Conservation (phyloP, 805 yeast genomes). For the Ogataea trehaloabstinens region DNA sequence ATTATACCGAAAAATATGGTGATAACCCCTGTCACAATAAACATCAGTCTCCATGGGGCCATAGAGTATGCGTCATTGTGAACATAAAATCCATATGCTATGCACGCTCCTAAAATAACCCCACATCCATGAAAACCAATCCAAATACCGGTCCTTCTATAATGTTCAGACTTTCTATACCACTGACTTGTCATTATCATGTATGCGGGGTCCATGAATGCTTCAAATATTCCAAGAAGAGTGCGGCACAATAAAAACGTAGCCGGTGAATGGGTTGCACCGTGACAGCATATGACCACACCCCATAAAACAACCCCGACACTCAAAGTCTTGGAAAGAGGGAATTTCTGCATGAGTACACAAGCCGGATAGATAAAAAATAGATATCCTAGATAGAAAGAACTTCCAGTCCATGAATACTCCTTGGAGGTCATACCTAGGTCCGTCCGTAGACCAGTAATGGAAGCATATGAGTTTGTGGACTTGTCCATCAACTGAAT, state of each 20-base stretch:
- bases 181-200: constrained; percentile 37
- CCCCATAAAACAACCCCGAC: constrained; percentile 49
- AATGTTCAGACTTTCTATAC: constrained; percentile 31
- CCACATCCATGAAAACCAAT: constrained; percentile 43
- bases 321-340: constrained; percentile 48
- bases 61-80: constrained; percentile 42
- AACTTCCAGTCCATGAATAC: constrained; percentile 32
- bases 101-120: constrained; percentile 45
- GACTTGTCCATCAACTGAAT: constrained; percentile 61
- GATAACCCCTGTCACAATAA: constrained; percentile 56
- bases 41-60: constrained; percentile 59
- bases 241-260: constrained; percentile 46
- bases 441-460: constrained; percentile 53
- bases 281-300: no score
- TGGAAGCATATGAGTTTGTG: constrained; percentile 52
- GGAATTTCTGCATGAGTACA: constrained; percentile 45
- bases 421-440: constrained; percentile 44
- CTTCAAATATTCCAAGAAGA: constrained; percentile 44
- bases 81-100: constrained; percentile 53
- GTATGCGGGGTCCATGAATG: constrained; percentile 32
- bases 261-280: constrained; percentile 41
- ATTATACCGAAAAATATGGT: constrained; percentile 51
- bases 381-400: constrained; percentile 40
- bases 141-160: constrained; percentile 27
- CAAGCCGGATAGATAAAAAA: constrained; percentile 53